Evolutionary conservation across 371 early-diverging fungal species (phyloP), one percentile per base, ranked within the genome.

Genomic region (Haplosporangium sp.): DNA sequence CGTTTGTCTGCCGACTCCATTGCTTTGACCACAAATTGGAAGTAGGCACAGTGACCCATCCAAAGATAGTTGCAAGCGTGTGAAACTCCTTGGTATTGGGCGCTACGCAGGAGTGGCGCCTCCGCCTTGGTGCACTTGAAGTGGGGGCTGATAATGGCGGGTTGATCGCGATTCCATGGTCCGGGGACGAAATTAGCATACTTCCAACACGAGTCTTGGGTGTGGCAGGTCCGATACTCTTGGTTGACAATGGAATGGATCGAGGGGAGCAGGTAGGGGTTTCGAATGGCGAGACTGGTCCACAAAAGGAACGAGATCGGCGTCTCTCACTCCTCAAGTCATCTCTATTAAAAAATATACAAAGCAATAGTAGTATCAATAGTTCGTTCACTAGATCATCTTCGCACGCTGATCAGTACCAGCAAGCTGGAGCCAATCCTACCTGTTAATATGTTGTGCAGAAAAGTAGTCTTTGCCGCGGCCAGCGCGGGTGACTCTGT

Each of bases 31-130:
- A 64, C 16, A 45, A 37, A 29, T 55, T 46, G 20, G 45, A n/a
- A 2, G 59, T 48, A 5, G 79, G 47, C 16, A 45, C 41, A 14
- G 66, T 83, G 11, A 85, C 86, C 89, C 89, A 89, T 11, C 87
- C 87, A 69, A 87, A 87, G 20, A 89, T 87, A 1, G 84, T 83
- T 6, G 87, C 86, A 5, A 89, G 74, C 6, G 85, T 73, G 16
- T 81, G 65, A 50, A 84, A 86, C 60, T 86, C 87, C 43, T 79
- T 80, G 2, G 83, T 73, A 51, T 69, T 83, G 29, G 83, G 69
- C 18, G 80, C 84, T 21, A 82, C 81, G 51, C 76, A 82, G 51
- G 87, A 81, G 63, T 87, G 86, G 59, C 82, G 87, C 53, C 87
- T 77, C 57, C 87, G 70, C 54, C 80, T 82, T 20, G 76, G 53